Evolutionary conservation across 1,284 basidiomycete species (phyloP).

Genomic region (Marasmius sp.): DNA sequence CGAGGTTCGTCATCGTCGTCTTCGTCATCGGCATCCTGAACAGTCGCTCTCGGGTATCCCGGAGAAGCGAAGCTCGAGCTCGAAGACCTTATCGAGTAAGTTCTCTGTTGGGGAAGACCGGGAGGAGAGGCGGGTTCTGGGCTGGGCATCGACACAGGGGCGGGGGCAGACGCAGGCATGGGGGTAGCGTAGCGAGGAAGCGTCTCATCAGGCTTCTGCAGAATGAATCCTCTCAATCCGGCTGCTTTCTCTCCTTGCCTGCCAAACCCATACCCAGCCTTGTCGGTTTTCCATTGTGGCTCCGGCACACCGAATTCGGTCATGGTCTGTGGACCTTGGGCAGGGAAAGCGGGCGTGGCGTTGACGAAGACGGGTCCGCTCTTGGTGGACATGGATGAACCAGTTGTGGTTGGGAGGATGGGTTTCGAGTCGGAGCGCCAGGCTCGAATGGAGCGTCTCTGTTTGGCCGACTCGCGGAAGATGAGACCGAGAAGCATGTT

Average conservation of each 20-base stretch:
- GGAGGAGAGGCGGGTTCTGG: neutral
- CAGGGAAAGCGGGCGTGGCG: slow-evolving; percentile 37
- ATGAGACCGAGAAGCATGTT: slow-evolving; percentile 80
- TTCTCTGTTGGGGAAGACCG: too few species aligned
- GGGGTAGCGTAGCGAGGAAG: slow-evolving; percentile 50
- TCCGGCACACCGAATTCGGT: slow-evolving; percentile 17
- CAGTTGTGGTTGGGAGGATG: slow-evolving; percentile 48
- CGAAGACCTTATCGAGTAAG: slow-evolving; percentile 20
- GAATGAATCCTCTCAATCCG: slow-evolving; percentile 49
- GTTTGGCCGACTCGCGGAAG: slow-evolving; percentile 64
- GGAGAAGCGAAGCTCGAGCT: slow-evolving; percentile 30
- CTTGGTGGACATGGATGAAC: slow-evolving; percentile 25
- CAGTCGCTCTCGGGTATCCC: neutral
- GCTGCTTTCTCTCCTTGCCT: slow-evolving; percentile 76
- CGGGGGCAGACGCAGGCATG: slow-evolving; percentile 4
- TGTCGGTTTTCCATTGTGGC: slow-evolving; percentile 22
- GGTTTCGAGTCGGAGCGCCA: slow-evolving; percentile 64
- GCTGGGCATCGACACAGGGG: slow-evolving; percentile 7
- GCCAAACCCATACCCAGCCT: slow-evolving; percentile 70
- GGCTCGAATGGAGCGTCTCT: slow-evolving; percentile 60
- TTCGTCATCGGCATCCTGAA: neutral
- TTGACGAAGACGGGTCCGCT: slow-evolving; percentile 42
- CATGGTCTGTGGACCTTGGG: slow-evolving; percentile 25
- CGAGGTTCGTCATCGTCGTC: neutral
- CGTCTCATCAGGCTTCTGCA: slow-evolving; percentile 55